Evolutionary conservation across 768 basidiomycete genomes (phyloP), one percentile per base, ranked within the genome.

Genomic region (Termitomyces sp.): DNA sequence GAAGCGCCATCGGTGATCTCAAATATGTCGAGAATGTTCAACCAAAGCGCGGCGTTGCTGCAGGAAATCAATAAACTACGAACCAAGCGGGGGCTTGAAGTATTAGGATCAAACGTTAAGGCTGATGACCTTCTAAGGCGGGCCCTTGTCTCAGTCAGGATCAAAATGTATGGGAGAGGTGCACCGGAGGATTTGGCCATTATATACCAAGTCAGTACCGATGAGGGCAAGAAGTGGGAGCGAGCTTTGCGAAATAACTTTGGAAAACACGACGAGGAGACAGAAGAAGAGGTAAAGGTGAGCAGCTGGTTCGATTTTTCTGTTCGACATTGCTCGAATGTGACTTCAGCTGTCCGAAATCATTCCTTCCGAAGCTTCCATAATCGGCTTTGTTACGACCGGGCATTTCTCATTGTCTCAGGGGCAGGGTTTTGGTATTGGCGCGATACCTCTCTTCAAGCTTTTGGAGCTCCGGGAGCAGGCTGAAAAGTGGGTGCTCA

Each of bases 321-420:
- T 23, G 33, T 14, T 20, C 9, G 8, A 23, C 40, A 38, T 50
- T 5, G 23, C 40, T 36, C 43, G 23, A 46, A 33, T 41, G 20
- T 33, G 26, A 26, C 36, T 7, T 7, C 59, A 88, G 86, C 66
- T 85, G 4, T 79, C 78, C 13, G 74, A 78, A 59, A 62, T 70
- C 6, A 69, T 72, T 7, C 77, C 85, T 5, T 65, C 74, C 1
- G 67, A 77, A 50, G 69, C 74, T 3, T 68, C 72, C 3, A 78
- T 91, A 28, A 83, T 96, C 55, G 95, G 96, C 0, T 91, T 90
- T 66, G 79, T 94, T 20, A 93, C 93, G 0, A 87, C 90, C 2
- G 95, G 95, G 0, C 86, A 86, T 60, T 89, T 82, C 68, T 95
- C 95, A 1, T 79, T 98, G 8, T 79, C 85, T 0, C 81, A 86